These are phyloP conservation scores for Calonectria pseudoturangicola DNA, from an alignment of 2,329 filamentous ascomycete genomes.

Conservation along the genomic window DNA sequence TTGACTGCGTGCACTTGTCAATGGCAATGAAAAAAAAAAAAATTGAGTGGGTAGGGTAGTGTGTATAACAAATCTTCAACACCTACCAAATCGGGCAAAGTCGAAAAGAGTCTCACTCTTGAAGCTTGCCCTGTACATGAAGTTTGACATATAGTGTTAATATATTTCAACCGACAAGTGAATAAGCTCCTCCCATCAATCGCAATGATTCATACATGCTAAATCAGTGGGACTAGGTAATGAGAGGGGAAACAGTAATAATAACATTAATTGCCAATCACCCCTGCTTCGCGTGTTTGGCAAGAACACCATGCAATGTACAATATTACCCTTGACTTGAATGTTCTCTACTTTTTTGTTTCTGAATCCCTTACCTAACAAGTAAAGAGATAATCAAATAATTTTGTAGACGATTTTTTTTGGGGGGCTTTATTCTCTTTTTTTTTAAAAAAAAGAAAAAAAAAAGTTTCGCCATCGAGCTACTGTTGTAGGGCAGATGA, in stretches of 20 bases:
- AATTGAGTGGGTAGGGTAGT: neutral
- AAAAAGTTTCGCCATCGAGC: too few species aligned
- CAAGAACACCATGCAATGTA: neutral
- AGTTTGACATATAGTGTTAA: neutral
- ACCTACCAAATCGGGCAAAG: slow-evolving; percentile 20
- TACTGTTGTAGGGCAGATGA: too few species aligned
- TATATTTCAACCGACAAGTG: neutral
- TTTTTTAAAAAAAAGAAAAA: too few species aligned
- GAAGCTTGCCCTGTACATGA: neutral
- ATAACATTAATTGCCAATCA: neutral
- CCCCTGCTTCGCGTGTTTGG: neutral
- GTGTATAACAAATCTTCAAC: slow-evolving; percentile 11
- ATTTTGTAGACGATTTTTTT: too few species aligned
- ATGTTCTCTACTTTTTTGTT: too few species aligned
- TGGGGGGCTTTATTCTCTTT: too few species aligned
- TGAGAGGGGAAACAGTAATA: neutral
- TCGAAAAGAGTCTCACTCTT: neutral
- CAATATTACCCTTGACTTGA: too few species aligned
- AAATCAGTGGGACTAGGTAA: neutral
- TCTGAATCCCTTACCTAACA: too few species aligned
- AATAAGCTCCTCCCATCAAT: too few species aligned
- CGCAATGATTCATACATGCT: too few species aligned
- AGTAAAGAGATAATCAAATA: too few species aligned
- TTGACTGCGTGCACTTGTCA: neutral
- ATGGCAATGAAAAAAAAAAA: neutral